phyloP scores from a whole-genome alignment of 768 basidiomycete species.

The Termitomyces heimii region DNA sequence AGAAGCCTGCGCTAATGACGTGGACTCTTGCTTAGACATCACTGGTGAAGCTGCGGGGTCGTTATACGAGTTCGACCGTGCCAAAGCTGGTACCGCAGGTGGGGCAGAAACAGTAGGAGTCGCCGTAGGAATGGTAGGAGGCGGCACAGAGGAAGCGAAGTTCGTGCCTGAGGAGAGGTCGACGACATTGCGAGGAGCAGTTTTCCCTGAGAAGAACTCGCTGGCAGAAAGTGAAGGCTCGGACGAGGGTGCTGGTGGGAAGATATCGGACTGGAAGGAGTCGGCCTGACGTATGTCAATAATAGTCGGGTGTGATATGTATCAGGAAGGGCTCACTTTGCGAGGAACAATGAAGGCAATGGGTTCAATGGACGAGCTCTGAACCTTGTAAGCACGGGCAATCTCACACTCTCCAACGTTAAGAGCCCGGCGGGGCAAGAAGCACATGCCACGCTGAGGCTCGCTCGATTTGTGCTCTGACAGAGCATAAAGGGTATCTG shows the following conservation, averaged over 20 bases:
- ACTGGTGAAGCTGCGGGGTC: conserved; percentile 21
- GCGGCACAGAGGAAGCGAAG: conserved; percentile 23
- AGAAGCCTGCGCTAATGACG: conserved; percentile 7
- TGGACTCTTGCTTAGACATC: conserved; percentile 10
- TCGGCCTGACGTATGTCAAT: conserved; percentile 54
- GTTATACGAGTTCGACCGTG: conserved; percentile 20
- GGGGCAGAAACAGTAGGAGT: conserved; percentile 20
- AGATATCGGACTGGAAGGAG: conserved; percentile 96
- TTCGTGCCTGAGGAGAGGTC: conserved; percentile 63
- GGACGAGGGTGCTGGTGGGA: conserved; percentile 81
- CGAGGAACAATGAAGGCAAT: conserved; percentile 95
- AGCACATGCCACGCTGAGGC: conserved; percentile 95
- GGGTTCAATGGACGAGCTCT: conserved; percentile 71
- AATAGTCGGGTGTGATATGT: not conserved
- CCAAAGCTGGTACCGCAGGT: conserved; percentile 2
- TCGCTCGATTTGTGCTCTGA: conserved; percentile 86
- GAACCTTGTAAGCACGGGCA: conserved; percentile 88
- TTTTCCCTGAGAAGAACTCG: conserved; percentile 88
- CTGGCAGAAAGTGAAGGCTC: conserved; percentile 76
- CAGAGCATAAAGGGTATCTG: conserved; percentile 69
- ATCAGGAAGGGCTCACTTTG: conserved; percentile 46
- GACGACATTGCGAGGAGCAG: conserved; percentile 69
- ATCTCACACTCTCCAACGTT: conserved; percentile 92
- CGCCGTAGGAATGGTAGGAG: conserved; percentile 31
- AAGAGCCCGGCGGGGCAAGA: conserved; percentile 89